Base-by-base conservation (phyloP, 2,329 filamentous ascomycete genomes). In the Phyllosticta citriasiana region DNA sequence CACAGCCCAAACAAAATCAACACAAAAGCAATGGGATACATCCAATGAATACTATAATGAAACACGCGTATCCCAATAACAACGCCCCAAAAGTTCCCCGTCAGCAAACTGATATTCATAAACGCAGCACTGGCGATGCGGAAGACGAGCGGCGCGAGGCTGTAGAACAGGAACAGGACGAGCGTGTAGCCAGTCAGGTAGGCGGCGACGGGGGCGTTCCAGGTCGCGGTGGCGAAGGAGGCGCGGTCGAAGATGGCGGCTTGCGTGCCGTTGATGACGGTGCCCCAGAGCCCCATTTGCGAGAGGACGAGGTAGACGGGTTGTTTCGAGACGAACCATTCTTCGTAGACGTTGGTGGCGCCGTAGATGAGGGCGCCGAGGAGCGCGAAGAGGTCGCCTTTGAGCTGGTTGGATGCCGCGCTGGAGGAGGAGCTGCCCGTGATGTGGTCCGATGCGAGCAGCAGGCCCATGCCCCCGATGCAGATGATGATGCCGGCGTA, bases 11-110 rank as follows among this genome's bases (percentile, higher is more conserved):
- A 59, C 66, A 99, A 85, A 73, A 99, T 97, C 66, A 92, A 80
- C 9, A 96, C 89, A 73, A 99, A 99, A 12, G 94, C 93, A 71
- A 97, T 89, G 4, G 94, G 93, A 76, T 99, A 99, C 77, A 97
- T 82, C 80, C 84, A 96, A 77, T 96, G 89, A 62, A 99, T 84
- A 51, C 76, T 76, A 67, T 88, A 84, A 53, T 87, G 84, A 70
- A 99, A 96, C 56, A 97, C 89, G 71, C 87, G 83, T 67, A 95
- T 84, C 57, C 94, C 94, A 67, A 99, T 93, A 66, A 95, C 88
- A 64, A 96, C 88, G 66, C 91, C 92, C 94, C 94, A 99, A 78
- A 97, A 97, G 77, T 96, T 97, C 68, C 87, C 90, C 2, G 94
- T 97, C 63, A 99, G 80, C 66, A 99, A 79, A 7, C 88, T 93